Base-by-base conservation (phyloP, 192 early-diverging fungal genomes). In the Coemansia sp. region DNA sequence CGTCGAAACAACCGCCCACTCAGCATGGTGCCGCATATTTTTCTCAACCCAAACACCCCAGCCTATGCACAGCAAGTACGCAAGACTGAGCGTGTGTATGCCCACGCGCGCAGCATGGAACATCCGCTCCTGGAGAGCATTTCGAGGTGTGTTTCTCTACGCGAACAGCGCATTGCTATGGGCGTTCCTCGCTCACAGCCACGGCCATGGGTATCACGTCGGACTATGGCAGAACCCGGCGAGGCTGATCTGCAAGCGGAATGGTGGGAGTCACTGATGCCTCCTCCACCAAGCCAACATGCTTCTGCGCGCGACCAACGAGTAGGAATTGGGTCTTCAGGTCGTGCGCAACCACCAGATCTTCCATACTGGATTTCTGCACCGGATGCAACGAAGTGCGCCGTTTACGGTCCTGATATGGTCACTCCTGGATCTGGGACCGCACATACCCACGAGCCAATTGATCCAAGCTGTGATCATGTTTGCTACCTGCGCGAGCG, bases 221-320 rank as follows among this genome's bases (percentile, higher is more conserved):
- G 68, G 12, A 52, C 54, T 33, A 64, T 53, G n/a, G 24, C 57
- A 1, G 65, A 66, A 53, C 61, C 65, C 12, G 19, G 50, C 1
- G 61, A 64, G 18, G 48, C 57, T 14, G 57, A 53, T 44, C 38
- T 45, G 51, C 71, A 54, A 41, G 44, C 58, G 22, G 74, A 66
- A 23, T 78, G 74, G 74, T 71, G 68, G 68, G 64, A 58, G 30
- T 55, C 74, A 51, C 74, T 78, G 38, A 58, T 78, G 68, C 74
- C 74, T 4, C 74, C 74, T 37, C 61, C 74, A 1, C 42, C 33
- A 13, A 46, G 59, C 12, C 37, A 21, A 18, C 15, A 40, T 12
- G 33, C 48, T 37, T 22, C 47, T 24, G 41, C 27, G 18, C 57
- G 57, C 19, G 67, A 61, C 13, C 55, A 61, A 41, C 60, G 65